phyloP scores from a whole-genome alignment of 2,329 filamentous ascomycete genomes.

The Escovopsis sp. region DNA sequence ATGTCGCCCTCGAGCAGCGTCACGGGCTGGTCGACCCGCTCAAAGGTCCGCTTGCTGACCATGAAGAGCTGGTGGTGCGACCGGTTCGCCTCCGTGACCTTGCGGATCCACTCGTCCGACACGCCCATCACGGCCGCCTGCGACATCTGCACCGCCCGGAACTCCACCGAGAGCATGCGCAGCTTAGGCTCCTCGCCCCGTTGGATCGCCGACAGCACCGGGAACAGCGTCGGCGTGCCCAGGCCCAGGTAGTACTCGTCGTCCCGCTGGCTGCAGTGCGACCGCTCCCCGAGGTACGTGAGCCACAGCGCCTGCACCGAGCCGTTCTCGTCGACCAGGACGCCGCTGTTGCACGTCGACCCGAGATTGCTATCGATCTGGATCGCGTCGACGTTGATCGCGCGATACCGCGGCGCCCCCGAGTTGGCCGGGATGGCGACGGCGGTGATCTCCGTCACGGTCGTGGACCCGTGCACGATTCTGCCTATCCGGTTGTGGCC shows the following conservation, averaged over 20 bases:
- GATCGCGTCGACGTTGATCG: conserved; percentile 91
- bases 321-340: conserved; percentile 76
- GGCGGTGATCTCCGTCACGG: conserved; percentile 91
- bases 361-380: conserved; percentile 90
- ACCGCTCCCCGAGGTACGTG: conserved; percentile 87
- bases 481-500: conserved; percentile 96
- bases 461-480: conserved; percentile 85
- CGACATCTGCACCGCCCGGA: conserved; percentile 89
- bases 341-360: conserved; percentile 84
- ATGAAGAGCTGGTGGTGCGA: conserved; percentile 95
- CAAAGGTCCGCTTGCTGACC: conserved; percentile 77
- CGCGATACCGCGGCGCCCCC: conserved; percentile 79
- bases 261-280: conserved; percentile 63
- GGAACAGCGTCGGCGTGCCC: conserved; percentile 72
- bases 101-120: conserved; percentile 85
- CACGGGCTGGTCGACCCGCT: conserved; percentile 31
- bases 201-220: conserved; percentile 78
- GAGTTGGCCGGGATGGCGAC: conserved; percentile 92
- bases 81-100: conserved; percentile 76
- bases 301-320: conserved; percentile 93
- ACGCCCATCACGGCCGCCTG: conserved; percentile 96
- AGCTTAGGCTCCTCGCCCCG: conserved; percentile 64
- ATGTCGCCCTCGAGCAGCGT: conserved; percentile 81
- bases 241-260: conserved; percentile 94
- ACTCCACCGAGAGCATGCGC: conserved; percentile 85